Evolutionary conservation across 2,329 filamentous ascomycete genomes (phyloP).

Genomic region (Macrophomina tecta): DNA sequence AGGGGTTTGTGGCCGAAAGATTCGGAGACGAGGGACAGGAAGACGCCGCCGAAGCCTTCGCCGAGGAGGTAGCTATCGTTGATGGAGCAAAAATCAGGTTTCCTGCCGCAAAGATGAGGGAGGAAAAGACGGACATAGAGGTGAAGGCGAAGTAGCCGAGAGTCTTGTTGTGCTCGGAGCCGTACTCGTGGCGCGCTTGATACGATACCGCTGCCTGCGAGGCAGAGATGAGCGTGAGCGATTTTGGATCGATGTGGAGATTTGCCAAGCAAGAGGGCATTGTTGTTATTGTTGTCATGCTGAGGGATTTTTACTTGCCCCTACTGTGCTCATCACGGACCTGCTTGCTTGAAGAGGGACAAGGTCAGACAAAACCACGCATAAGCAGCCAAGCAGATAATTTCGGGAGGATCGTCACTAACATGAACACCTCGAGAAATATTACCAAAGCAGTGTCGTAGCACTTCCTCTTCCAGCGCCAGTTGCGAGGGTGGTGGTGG

Average conservation of each 20-base stretch:
- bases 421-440: conserved; percentile 16
- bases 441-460: conserved; percentile 19
- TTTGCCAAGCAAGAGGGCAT: neutral
- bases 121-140: neutral
- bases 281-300: neutral
- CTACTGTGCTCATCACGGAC: conserved; percentile 15
- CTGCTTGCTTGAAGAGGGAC: neutral
- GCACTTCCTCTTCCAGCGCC: conserved; percentile 13
- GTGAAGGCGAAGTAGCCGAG: conserved; percentile 23
- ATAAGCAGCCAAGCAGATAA: neutral
- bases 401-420: neutral
- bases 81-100: neutral
- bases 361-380: neutral
- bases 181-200: conserved; percentile 13
- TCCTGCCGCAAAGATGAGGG: too few species aligned
- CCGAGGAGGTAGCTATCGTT: conserved; percentile 39
- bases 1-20: conserved; percentile 47
- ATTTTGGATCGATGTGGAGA: neutral
- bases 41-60: conserved; percentile 41
- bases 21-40: conserved; percentile 47
- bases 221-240: neutral
- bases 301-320: conserved; percentile 12
- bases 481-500: conserved; percentile 20
- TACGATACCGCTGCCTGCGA: neutral
- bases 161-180: neutral